phyloP scores from a whole-genome alignment of 2,329 filamentous ascomycete genomes.

The Trichoderma endophyticum region DNA sequence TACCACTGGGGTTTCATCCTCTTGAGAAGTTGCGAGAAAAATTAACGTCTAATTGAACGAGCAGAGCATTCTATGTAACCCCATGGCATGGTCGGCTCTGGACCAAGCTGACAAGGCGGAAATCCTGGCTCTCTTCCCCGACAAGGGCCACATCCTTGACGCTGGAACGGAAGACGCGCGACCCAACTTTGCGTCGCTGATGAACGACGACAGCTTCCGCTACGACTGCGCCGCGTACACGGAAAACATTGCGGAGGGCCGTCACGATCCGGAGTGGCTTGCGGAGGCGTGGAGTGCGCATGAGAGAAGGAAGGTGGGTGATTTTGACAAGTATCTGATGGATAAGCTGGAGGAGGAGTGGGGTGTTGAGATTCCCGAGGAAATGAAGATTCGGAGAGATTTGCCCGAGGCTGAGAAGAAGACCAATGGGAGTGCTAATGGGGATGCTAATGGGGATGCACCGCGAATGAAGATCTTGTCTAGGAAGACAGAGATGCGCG shows the following conservation, averaged over 20 bases:
- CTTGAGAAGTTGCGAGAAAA: background rate
- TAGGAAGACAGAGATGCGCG: background rate
- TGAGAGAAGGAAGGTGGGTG: slow-evolving; percentile 44
- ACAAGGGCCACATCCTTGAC: slow-evolving; percentile 37
- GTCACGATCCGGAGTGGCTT: slow-evolving; percentile 53
- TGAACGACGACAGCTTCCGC: slow-evolving; percentile 48
- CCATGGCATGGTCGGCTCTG: slow-evolving; percentile 39
- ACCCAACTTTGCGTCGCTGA: slow-evolving; percentile 42
- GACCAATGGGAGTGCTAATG: background rate
- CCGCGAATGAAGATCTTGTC: background rate
- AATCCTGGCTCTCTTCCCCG: slow-evolving; percentile 39
- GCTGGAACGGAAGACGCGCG: slow-evolving; percentile 36
- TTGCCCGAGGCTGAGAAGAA: background rate
- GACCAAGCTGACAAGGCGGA: slow-evolving; percentile 33
- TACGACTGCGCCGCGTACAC: slow-evolving; percentile 45
- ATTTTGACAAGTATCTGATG: slow-evolving; percentile 48
- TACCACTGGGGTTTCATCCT: background rate
- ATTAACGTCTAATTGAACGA: background rate
- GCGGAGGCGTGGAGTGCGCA: slow-evolving; percentile 51
- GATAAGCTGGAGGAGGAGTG: slow-evolving; percentile 48
- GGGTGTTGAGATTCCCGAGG: slow-evolving; percentile 41
- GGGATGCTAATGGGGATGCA: background rate
- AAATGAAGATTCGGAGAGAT: slow-evolving; percentile 24
- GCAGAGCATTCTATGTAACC: slow-evolving; percentile 37
- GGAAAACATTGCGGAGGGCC: slow-evolving; percentile 45